These are phyloP conservation scores for Stephania japonica DNA, from an alignment of 164 flowering plant genomes.

Conservation along the genomic window DNA sequence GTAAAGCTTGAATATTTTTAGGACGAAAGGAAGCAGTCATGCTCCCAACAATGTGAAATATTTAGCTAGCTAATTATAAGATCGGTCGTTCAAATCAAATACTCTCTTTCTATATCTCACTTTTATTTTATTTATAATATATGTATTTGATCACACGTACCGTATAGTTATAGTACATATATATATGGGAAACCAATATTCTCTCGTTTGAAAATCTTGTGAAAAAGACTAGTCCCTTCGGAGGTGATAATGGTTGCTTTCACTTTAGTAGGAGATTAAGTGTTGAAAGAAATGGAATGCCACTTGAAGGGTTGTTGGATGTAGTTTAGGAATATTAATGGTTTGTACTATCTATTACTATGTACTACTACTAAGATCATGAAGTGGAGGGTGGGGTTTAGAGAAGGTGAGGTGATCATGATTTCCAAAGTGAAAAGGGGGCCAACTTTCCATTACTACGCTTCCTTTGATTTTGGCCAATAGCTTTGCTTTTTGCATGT, in stretches of 20 bases:
- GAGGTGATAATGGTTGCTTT: constrained; percentile 6
- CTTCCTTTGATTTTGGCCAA: constrained; percentile 20
- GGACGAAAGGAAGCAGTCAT: not conserved
- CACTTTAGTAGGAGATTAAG: not conserved
- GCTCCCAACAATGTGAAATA: not conserved
- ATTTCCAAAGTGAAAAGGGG: constrained; percentile 31
- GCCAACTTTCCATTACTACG: constrained; percentile 26
- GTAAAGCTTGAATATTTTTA: not conserved
- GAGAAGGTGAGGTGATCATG: constrained; percentile 18
- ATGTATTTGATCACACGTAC: no score
- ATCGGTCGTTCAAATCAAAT: not conserved
- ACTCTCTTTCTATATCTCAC: no score
- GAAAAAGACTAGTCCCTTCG: constrained; percentile 19
- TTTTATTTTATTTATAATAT: no score
- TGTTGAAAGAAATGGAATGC: constrained; percentile 5
- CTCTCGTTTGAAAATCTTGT: constrained; percentile 16
- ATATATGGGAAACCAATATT: not conserved
- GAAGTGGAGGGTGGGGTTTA: constrained; percentile 16
- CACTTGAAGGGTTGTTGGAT: constrained; percentile 14
- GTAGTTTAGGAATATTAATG: constrained; percentile 2
- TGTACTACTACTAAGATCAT: not conserved
- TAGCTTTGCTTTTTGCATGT: constrained; percentile 22
- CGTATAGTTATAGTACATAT: not conserved
- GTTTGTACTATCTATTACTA: not conserved
- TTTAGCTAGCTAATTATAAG: not conserved